Base-by-base conservation (phyloP, 2,329 filamentous ascomycete species). In the Ophiognomonia clavigignenti-juglandacearum region DNA sequence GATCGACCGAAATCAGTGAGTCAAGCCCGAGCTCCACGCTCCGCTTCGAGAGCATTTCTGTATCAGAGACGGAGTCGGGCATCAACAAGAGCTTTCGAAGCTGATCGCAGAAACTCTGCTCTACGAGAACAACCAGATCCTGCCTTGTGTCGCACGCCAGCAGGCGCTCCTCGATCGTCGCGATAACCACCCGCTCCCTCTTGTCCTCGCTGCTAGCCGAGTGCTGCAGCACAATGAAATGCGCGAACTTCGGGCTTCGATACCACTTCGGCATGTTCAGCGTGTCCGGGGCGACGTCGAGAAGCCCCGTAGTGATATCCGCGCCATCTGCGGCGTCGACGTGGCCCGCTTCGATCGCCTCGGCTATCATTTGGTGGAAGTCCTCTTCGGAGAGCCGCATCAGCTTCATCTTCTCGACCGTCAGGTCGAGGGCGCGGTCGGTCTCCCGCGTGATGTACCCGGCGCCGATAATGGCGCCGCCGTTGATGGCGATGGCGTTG, bases 391-490 rank as follows among this genome's bases (percentile, higher is more conserved):
- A 32, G 13, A 42, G 16, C 18, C 18, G 27, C 39, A 42, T 42
- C 19, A 34, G 6, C n/a, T n/a, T n/a, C 16, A 8, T 18, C 4
- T 22, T 18, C 9, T 14, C 7, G 4, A 41, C 39, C 11, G 38
- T 41, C 13, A 41, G 26, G n/a, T 41, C 39, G 6, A 41, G 10
- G 3, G 13, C 39, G 7, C 13, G 7, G n/a, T 14, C 14, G 6
- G 6, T 22, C 5, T 26, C 19, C 27, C 38, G n/a, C 7, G 10
- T 7, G 6, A 43, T 35, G 27, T 35, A 35, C 9, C 6, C 29
- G 10, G 29, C 29, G 7, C 69, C 74, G 0, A 65, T 45, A 1
- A 78, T 54, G 4, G 55, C 45, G 2, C 67, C 64, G 6, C 73
- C 61, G 38, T 67, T 52, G 19, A 74, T 58, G 1, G 60, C 58